Percentiles rank a stretch among this genome's conserved stretches.
These are phyloP conservation scores for Ogataea saltuana DNA, from an alignment of 805 yeast species.

Conservation along the genomic window DNA sequence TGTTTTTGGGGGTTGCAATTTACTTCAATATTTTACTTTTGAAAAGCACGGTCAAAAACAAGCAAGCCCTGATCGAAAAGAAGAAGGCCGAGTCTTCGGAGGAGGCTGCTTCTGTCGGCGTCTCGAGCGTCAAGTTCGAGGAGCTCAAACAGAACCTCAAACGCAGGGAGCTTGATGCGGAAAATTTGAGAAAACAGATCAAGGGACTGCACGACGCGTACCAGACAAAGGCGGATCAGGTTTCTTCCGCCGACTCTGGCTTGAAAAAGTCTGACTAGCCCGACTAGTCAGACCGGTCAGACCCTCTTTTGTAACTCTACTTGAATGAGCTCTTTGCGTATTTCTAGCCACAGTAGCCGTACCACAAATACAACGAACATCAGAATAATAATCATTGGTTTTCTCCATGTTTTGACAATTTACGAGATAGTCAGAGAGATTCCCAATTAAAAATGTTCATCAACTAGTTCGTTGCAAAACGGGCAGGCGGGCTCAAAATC, in stretches of 20 bases:
- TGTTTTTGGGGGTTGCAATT: slow-evolving; percentile 48
- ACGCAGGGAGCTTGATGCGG: slow-evolving; percentile 25
- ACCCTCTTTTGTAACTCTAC: too few species aligned
- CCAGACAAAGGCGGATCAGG: slow-evolving; percentile 37
- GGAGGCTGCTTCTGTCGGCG: slow-evolving; percentile 31
- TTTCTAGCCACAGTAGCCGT: background rate
- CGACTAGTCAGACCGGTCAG: too few species aligned
- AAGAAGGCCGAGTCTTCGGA: slow-evolving; percentile 38
- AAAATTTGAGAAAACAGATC: slow-evolving; percentile 45
- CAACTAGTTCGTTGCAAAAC: slow-evolving; percentile 15
- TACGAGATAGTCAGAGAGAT: slow-evolving; percentile 36
- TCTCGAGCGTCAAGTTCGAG: slow-evolving; percentile 29
- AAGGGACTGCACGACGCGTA: slow-evolving; percentile 43
- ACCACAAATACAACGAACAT: background rate
- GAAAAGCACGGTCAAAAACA: slow-evolving; percentile 44
- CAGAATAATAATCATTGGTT: slow-evolving; percentile 24
- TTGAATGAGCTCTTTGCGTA: too few species aligned
- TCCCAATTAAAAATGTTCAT: slow-evolving; percentile 35
- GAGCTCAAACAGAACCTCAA: slow-evolving; percentile 21
- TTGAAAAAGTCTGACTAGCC: slow-evolving; percentile 11
- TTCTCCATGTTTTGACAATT: slow-evolving; percentile 30
- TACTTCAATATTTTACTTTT: slow-evolving; percentile 45
- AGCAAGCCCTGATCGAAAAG: slow-evolving; percentile 26
- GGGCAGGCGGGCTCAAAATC: too few species aligned
- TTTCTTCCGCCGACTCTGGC: background rate